Evolutionary conservation across 495 filamentous ascomycete species (phyloP), one percentile per base, ranked within the genome.

Genomic region (Hypoxylon subgilvum): DNA sequence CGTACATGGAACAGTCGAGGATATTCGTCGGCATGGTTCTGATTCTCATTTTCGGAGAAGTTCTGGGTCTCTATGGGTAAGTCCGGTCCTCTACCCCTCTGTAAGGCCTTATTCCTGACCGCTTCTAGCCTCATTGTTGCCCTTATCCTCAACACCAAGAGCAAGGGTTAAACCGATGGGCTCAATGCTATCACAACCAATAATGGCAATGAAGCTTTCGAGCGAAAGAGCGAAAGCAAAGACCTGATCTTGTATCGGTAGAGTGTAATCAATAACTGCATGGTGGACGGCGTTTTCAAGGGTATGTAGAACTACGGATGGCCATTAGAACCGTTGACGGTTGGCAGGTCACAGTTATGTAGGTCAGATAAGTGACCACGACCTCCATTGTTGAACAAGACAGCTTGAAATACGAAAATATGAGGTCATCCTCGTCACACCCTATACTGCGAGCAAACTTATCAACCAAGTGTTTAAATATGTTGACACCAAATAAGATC

Each of bases 11-110:
- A 60, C 94, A 99, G 74, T 92, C 88, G 16, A 85, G 92, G 45
- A 86, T 99, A 36, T 99, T 96, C 65, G 94, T 99, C 28, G 94
- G 94, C 72, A 96, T 97, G 94, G 93, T 98, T 52, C 72, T 98
- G 65, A 97, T 98, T 57, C 81, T 98, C 62, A 98, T 98, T 84
- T 98, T 98, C 70, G 93, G 89, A 41, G 94, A 99, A 80, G 94
- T 99, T 16, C 73, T 99, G 61, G 94, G 94, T 64, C 86, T 99
- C 32, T 99, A 99, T 69, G 95, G 95, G 88, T 95, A 83, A 61
- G 88, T 79, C 54, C 10, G 36, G 3, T 4, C 41, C 28, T 17
- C 28, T 31, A 32, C 27, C 1, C 4, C 35, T n/a, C 18, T 1
- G 3, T 8, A 3, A 1, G 9, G 3, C 22, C 25, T 19, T 7